A percentile compares a stretch with the other conserved stretches of the same genome.
Evolutionary conservation across 2,329 filamentous ascomycete genomes (phyloP).

Genomic region (Xylaria sp.): DNA sequence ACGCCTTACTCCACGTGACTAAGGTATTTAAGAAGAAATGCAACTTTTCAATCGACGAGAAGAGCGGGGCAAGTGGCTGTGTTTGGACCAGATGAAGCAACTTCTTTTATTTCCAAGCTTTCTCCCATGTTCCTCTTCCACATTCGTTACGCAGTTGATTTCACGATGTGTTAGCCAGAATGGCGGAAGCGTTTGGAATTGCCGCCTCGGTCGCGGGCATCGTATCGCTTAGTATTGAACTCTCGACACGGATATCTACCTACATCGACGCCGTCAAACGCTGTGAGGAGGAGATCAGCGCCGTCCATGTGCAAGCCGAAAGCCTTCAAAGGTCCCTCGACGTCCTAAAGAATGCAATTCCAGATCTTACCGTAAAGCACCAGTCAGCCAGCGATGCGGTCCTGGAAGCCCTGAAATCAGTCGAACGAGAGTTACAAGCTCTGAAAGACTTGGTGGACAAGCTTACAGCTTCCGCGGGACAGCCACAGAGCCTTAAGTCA

Average conservation of each 20-base stretch:
- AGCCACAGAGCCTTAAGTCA: neutral
- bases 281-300: constrained; percentile 5
- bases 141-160: neutral
- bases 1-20: too few relatives aligned
- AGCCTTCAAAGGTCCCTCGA: constrained; percentile 1
- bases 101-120: neutral
- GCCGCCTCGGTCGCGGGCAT: constrained; percentile 16
- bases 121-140: neutral
- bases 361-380: constrained; percentile 2
- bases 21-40: too few relatives aligned
- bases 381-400: neutral
- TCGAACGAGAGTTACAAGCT: neutral
- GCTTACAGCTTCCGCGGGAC: neutral
- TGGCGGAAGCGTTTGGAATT: constrained; percentile 14
- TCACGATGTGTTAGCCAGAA: neutral
- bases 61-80: neutral
- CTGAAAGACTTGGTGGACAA: constrained; percentile 1
- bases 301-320: constrained; percentile 5
- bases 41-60: neutral
- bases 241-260: constrained; percentile 2
- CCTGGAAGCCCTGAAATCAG: neutral
- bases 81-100: neutral
- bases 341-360: neutral
- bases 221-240: constrained; percentile 12
- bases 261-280: neutral